Evolutionary conservation across 306 rosid genomes (phyloP).

Genomic region (Biancaea sappan): DNA sequence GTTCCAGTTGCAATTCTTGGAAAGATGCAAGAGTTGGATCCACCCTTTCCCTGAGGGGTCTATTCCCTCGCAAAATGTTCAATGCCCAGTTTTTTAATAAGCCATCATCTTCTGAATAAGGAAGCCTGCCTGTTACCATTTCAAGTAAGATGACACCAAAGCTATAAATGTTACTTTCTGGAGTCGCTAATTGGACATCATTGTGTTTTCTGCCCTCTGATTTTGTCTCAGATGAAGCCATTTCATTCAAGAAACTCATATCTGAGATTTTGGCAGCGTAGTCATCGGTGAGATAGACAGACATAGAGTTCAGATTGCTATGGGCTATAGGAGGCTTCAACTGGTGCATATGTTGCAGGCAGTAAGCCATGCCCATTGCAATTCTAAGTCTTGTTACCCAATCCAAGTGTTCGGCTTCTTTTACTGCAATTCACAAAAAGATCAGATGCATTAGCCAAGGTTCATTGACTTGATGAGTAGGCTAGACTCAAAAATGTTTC

Average conservation of each 20-base stretch:
- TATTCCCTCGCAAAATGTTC: slow-evolving; percentile 52
- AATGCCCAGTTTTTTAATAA: slow-evolving; percentile 70
- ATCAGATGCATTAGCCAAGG: slow-evolving; percentile 23
- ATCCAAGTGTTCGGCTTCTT: slow-evolving; percentile 91
- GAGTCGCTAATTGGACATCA: slow-evolving; percentile 41
- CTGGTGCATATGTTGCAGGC: slow-evolving; percentile 83
- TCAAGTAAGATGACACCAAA: slow-evolving; percentile 83
- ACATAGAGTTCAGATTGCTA: slow-evolving; percentile 63
- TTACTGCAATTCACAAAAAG: slow-evolving; percentile 53
- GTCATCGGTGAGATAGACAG: slow-evolving; percentile 75
- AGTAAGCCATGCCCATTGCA: slow-evolving; percentile 82
- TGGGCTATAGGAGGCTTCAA: slow-evolving; percentile 63
- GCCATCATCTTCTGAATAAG: slow-evolving; percentile 58
- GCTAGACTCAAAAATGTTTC: too few relatives aligned
- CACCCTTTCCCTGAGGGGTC: slow-evolving; percentile 52
- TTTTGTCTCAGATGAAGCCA: slow-evolving; percentile 39
- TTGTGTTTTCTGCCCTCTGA: slow-evolving; percentile 32
- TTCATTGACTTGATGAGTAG: too few relatives aligned
- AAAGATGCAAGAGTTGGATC: slow-evolving; percentile 71
- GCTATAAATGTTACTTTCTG: slow-evolving; percentile 66
- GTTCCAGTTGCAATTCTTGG: slow-evolving; percentile 60
- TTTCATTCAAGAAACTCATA: slow-evolving; percentile 59
- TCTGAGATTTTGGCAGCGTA: slow-evolving; percentile 82
- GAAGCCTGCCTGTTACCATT: slow-evolving; percentile 71
- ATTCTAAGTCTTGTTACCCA: slow-evolving; percentile 80